phyloP scores from a whole-genome alignment of 2,329 filamentous ascomycete genomes.

The Triangularia verruculosa region DNA sequence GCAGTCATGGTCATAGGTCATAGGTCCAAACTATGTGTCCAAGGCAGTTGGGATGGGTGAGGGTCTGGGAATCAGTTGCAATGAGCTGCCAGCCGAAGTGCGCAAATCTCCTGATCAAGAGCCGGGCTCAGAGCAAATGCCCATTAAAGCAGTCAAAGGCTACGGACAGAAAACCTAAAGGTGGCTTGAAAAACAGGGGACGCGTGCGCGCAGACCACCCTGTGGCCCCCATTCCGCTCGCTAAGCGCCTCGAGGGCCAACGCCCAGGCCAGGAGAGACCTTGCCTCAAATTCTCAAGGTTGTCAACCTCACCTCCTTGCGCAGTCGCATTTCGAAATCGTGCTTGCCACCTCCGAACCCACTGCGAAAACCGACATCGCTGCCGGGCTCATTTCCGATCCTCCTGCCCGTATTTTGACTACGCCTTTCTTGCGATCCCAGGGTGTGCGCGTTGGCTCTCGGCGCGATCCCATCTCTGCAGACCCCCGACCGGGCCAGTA shows the following conservation, averaged over 20 bases:
- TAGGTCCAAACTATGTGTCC: not conserved
- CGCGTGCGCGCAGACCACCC: slow-evolving; percentile 24
- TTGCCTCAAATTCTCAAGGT: slow-evolving; percentile 27
- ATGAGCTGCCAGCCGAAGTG: not conserved
- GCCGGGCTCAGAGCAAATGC: not conserved
- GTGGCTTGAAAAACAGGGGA: slow-evolving; percentile 7
- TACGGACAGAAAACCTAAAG: not conserved
- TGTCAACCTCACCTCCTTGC: slow-evolving; percentile 25
- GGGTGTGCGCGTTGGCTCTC: slow-evolving; percentile 3
- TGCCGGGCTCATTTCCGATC: slow-evolving; percentile 17
- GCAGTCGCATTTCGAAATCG: slow-evolving; percentile 21
- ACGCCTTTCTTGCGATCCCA: not conserved
- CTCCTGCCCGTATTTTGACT: not conserved
- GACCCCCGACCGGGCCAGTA: slow-evolving; percentile 12
- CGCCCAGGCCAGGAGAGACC: slow-evolving; percentile 21
- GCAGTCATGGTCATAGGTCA: not conserved
- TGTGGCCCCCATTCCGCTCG: slow-evolving; percentile 19
- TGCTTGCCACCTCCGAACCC: slow-evolving; percentile 19
- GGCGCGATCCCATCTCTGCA: slow-evolving; percentile 13
- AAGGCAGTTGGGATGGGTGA: not conserved
- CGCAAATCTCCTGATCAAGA: not conserved
- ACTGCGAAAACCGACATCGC: slow-evolving; percentile 15
- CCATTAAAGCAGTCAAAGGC: not conserved
- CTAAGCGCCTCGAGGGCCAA: slow-evolving; percentile 25
- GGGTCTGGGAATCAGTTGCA: not conserved